A percentile compares a stretch with the other conserved stretches of the same genome.
Evolutionary conservation across 2,329 filamentous ascomycete species (phyloP).

Genomic region (Teratosphaeria viscida): DNA sequence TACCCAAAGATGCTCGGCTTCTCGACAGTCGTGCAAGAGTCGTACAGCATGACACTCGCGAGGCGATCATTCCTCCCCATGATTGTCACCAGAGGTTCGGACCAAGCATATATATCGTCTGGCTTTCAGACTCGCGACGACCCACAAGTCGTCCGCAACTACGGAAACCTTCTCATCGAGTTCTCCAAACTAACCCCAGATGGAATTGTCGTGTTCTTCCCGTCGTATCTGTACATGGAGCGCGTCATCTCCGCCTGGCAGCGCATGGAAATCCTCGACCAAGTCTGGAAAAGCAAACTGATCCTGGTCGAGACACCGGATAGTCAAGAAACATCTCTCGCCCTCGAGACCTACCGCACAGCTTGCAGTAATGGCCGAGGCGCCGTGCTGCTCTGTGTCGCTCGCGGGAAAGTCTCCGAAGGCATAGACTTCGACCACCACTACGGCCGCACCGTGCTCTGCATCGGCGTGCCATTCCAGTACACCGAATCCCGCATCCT

Average conservation of each 20-base stretch:
- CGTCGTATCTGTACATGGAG: conserved; percentile 98
- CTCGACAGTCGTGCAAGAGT: conserved; percentile 84
- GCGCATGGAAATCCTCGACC: conserved; percentile 92
- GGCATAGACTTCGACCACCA: conserved; percentile 99
- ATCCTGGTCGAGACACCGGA: conserved; percentile 97
- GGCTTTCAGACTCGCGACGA: conserved; percentile 94
- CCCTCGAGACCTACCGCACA: conserved; percentile 90
- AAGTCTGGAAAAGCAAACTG: conserved; percentile 98
- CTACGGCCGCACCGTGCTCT: conserved; percentile 89
- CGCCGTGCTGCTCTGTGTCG: conserved; percentile 86
- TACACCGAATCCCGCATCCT: conserved; percentile 97
- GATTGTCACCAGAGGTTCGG: conserved; percentile 91
- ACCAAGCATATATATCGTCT: conserved; percentile 86
- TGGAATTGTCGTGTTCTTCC: conserved; percentile 98
- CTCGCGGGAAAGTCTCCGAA: conserved; percentile 91
- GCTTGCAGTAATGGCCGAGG: conserved; percentile 96
- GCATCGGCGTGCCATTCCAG: conserved; percentile 95
- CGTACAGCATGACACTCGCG: conserved; percentile 92
- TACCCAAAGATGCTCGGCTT: conserved; percentile 99
- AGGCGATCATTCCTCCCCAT: conserved; percentile 92
- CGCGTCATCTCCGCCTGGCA: conserved; percentile 99
- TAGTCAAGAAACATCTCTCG: conserved; percentile 90
- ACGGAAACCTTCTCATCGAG: conserved; percentile 84
- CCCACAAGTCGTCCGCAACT: conserved; percentile 92
- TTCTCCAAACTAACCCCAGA: conserved; percentile 95